Percentiles rank a stretch among this genome's conserved stretches.
phyloP scores from a whole-genome alignment of 179 eudicot species.

The Drosera spatulata region DNA sequence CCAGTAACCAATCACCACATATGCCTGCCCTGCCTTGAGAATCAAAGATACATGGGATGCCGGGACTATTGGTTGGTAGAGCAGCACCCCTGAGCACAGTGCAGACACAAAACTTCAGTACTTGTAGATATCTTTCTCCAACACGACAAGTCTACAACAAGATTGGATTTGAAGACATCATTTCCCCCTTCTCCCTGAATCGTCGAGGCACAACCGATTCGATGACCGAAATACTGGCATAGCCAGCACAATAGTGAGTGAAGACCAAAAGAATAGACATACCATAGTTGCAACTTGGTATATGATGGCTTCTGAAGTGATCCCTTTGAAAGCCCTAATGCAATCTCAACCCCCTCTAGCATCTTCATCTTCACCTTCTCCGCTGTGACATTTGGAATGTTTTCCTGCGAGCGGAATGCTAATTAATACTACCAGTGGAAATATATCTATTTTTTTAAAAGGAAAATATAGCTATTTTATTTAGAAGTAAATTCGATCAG shows the following conservation, averaged over 20 bases:
- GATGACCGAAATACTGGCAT: too few species aligned
- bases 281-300: constrained; percentile 79
- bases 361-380: constrained; percentile 74
- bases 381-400: constrained; percentile 67
- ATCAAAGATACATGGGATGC: constrained; percentile 86
- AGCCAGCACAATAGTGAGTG: not conserved
- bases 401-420: constrained; percentile 50
- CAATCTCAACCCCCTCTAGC: constrained; percentile 79
- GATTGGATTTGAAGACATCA: too few species aligned
- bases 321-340: constrained; percentile 57
- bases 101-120: too few species aligned
- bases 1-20: constrained; percentile 97
- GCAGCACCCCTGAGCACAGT: constrained; percentile 81
- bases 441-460: not conserved
- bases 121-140: too few species aligned
- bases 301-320: constrained; percentile 64
- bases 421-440: not conserved
- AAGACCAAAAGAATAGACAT: constrained; percentile 8
- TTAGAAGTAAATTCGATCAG: constrained; percentile 2
- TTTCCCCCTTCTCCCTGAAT: too few species aligned
- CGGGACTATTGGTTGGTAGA: constrained; percentile 90
- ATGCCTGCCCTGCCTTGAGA: constrained; percentile 93
- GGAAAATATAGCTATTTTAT: not conserved
- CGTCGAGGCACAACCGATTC: too few species aligned
- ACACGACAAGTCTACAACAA: too few species aligned